Evolutionary conservation across 2,329 filamentous ascomycete genomes (phyloP).

Genomic region (Aureobasidium lini): DNA sequence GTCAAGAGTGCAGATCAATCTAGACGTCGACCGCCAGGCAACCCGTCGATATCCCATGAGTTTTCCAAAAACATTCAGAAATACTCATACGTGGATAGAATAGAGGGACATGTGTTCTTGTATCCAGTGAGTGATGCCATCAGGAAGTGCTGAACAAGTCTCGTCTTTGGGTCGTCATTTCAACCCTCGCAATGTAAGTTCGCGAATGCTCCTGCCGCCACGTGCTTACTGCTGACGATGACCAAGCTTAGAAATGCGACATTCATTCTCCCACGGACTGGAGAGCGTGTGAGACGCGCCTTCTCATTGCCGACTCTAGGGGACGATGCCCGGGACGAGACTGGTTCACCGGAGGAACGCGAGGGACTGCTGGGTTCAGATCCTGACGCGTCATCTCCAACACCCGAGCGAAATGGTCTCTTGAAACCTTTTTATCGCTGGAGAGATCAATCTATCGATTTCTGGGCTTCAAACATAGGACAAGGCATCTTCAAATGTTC

Average conservation of each 20-base stretch:
- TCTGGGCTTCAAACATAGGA: slow-evolving; percentile 64
- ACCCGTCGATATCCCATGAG: background rate
- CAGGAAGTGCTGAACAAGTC: background rate
- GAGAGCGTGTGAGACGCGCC: slow-evolving; percentile 71
- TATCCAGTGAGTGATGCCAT: slow-evolving; percentile 1
- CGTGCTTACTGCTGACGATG: background rate
- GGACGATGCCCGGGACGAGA: slow-evolving; percentile 5
- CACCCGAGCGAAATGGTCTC: slow-evolving; percentile 18
- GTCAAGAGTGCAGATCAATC: background rate
- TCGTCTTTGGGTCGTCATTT: slow-evolving; percentile 11
- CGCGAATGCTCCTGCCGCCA: background rate
- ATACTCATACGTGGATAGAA: background rate
- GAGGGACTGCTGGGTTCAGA: background rate
- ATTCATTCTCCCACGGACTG: slow-evolving; percentile 78
- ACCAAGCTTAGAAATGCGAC: slow-evolving; percentile 47
- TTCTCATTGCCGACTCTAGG: slow-evolving; percentile 56
- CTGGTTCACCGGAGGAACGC: background rate
- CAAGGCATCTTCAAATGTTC: slow-evolving; percentile 84
- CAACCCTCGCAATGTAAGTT: slow-evolving; percentile 10
- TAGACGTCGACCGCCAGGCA: background rate
- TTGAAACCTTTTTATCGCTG: slow-evolving; percentile 31
- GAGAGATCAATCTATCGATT: slow-evolving; percentile 37
- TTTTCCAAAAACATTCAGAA: background rate
- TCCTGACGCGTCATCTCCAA: background rate
- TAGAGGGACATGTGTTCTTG: background rate